Conservation (phyloP, 306 rosid genomes). For the Hippophae gyantsensis region DNA sequence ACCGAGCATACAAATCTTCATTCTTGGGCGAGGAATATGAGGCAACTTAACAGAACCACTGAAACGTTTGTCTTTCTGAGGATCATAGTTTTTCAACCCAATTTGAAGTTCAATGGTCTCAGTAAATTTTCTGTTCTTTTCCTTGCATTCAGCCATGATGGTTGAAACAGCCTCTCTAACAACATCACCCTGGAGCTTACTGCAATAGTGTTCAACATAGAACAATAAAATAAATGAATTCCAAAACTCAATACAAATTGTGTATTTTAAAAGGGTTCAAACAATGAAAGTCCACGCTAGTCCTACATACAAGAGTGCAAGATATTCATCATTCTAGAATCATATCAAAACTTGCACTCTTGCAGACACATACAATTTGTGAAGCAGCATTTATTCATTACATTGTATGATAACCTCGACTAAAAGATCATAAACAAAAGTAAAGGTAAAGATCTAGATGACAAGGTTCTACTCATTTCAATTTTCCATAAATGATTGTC, state of each 20-base stretch:
- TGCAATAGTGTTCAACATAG: constrained; percentile 10
- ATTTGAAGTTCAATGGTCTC: constrained; percentile 85
- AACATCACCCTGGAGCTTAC: constrained; percentile 80
- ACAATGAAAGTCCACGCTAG: background rate
- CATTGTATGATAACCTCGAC: too few relatives aligned
- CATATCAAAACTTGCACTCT: too few relatives aligned
- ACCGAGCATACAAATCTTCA: constrained; percentile 89
- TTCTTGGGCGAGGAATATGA: constrained; percentile 78
- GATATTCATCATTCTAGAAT: too few relatives aligned
- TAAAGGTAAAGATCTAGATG: too few relatives aligned
- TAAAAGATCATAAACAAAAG: too few relatives aligned
- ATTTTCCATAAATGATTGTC: too few relatives aligned
- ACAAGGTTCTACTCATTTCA: too few relatives aligned
- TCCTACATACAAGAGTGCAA: too few relatives aligned
- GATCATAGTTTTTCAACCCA: constrained; percentile 77
- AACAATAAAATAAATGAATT: background rate
- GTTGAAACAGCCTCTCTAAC: constrained; percentile 55
- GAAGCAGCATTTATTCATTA: too few relatives aligned
- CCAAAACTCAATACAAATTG: background rate
- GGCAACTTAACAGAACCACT: constrained; percentile 80
- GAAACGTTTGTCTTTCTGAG: constrained; percentile 84
- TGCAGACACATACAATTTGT: too few relatives aligned
- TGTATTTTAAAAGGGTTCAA: background rate
- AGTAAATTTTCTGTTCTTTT: constrained; percentile 49
- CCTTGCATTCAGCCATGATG: constrained; percentile 40